Evolutionary conservation across 768 basidiomycete genomes (phyloP).

Genomic region (Terana coerulea): DNA sequence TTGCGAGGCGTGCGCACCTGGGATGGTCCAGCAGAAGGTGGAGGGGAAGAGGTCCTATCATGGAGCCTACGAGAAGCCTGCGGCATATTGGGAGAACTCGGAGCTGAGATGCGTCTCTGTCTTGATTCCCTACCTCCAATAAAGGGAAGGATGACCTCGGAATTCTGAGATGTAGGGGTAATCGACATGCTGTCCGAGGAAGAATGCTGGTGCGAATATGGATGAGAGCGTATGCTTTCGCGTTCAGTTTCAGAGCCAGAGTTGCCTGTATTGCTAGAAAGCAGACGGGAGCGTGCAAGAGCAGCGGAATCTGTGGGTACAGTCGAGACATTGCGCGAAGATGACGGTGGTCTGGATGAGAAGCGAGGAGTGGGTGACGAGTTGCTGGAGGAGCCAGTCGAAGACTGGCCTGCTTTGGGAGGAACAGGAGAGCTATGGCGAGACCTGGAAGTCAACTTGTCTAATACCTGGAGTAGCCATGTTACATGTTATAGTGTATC

Average conservation of each 20-base stretch:
- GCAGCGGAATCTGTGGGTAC: slow-evolving; percentile 28
- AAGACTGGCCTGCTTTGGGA: slow-evolving; percentile 33
- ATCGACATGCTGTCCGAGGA: slow-evolving; percentile 37
- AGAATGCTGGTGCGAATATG: slow-evolving; percentile 22
- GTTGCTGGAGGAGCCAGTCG: slow-evolving; percentile 27
- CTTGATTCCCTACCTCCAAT: slow-evolving; percentile 9
- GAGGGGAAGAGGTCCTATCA: slow-evolving; percentile 20
- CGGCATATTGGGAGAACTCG: slow-evolving; percentile 34
- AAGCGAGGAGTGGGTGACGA: slow-evolving; percentile 33
- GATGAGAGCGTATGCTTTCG: slow-evolving; percentile 42
- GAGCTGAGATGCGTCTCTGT: slow-evolving; percentile 45
- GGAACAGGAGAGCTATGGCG: slow-evolving; percentile 57
- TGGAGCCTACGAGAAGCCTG: slow-evolving; percentile 22
- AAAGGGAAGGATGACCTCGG: slow-evolving; percentile 22
- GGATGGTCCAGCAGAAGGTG: slow-evolving; percentile 36
- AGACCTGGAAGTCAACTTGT: slow-evolving; percentile 60
- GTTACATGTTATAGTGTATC: too few species aligned
- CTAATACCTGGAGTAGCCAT: slow-evolving; percentile 50
- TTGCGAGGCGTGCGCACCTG: slow-evolving; percentile 35
- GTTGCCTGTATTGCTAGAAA: slow-evolving; percentile 25
- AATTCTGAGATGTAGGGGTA: slow-evolving; percentile 33
- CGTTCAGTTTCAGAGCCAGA: slow-evolving; percentile 86
- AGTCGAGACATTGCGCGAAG: slow-evolving; percentile 18
- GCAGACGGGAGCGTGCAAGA: slow-evolving; percentile 24
- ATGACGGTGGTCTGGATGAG: slow-evolving; percentile 32